Evolutionary conservation across 2,329 filamentous ascomycete genomes (phyloP).

Genomic region (Teratosphaeria destructans): DNA sequence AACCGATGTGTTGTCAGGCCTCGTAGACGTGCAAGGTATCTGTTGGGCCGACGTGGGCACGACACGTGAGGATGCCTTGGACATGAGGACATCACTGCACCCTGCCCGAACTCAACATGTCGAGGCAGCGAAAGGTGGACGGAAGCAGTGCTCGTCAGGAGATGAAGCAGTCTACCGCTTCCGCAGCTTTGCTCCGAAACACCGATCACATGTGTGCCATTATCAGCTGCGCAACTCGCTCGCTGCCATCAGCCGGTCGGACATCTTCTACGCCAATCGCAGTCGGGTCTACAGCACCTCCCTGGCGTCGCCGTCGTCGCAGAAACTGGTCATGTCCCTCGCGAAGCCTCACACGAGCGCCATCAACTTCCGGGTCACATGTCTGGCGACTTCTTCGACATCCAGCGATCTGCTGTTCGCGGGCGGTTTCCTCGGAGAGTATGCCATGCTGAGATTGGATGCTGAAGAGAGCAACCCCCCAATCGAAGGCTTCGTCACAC

Average conservation of each 20-base stretch:
- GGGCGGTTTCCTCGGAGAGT: constrained; percentile 49
- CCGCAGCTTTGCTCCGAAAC: constrained; percentile 26
- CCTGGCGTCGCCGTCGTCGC: constrained; percentile 34
- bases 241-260: constrained; percentile 43
- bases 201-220: constrained; percentile 43
- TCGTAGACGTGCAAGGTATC: constrained; percentile 27
- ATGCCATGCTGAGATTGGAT: constrained; percentile 38
- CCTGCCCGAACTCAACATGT: constrained; percentile 3
- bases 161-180: constrained; percentile 15
- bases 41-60: constrained; percentile 23
- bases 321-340: constrained; percentile 40
- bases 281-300: constrained; percentile 40
- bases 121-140: neutral
- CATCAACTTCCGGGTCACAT: constrained; percentile 39
- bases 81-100: constrained; percentile 21
- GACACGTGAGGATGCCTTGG: constrained; percentile 16
- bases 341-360: constrained; percentile 28
- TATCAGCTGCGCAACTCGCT: constrained; percentile 51
- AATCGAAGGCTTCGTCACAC: constrained; percentile 39
- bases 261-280: constrained; percentile 43
- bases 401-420: constrained; percentile 37
- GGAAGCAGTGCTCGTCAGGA: neutral
- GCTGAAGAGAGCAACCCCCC: constrained; percentile 24
- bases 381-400: constrained; percentile 34
- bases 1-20: constrained; percentile 6